Evolutionary conservation across 202 grass and related monocot species (phyloP), one percentile per base, ranked within the genome.

Genomic region (Saccharum hybrid): DNA sequence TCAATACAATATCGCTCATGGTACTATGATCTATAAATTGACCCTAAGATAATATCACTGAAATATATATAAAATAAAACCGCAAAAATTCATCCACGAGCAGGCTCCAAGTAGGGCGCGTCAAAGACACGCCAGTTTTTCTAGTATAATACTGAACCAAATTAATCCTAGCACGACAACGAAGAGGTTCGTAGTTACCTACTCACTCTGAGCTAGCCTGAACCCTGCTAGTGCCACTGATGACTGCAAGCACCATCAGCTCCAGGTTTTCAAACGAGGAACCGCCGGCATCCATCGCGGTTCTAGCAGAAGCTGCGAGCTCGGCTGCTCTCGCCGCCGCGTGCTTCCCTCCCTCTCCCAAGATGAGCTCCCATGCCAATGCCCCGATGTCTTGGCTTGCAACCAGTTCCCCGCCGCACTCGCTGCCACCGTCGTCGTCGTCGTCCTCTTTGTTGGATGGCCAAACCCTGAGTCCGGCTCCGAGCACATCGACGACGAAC

Each of bases 391-490:
- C 87, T 68, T 34, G 64, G 2, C 76, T 69, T 2, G 23, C 37
- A 57, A 91, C 82, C 2, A 88, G 28, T 2, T 18, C 16, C 16
- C 6, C 49, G 6, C 7, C 77, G 0, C 41, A 1, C 56, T 36
- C 64, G 0, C 11, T 82, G 14, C 31, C 31, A 33, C 31, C 31
- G 0, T 61, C 38, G 0, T 68, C 81, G 9, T 5, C 19, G 1
- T 2, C 1, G 0, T 8, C 0, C 51, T 18, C 16, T 7, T 3
- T 52, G 0, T 36, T 59, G 1, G 68, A 67, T 0, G 73, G 22
- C 51, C 78, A 68, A 71, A 94, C 36, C 75, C 82, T 75, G 2
- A 90, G 21, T 1, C 90, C 89, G 15, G 84, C 66, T n/a, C 9
- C 10, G 0, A 92, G 8, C 63, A 79, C 80, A 0, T 92, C 90